Conservation (phyloP, 139 green algal species). For the Volvox africanus region DNA sequence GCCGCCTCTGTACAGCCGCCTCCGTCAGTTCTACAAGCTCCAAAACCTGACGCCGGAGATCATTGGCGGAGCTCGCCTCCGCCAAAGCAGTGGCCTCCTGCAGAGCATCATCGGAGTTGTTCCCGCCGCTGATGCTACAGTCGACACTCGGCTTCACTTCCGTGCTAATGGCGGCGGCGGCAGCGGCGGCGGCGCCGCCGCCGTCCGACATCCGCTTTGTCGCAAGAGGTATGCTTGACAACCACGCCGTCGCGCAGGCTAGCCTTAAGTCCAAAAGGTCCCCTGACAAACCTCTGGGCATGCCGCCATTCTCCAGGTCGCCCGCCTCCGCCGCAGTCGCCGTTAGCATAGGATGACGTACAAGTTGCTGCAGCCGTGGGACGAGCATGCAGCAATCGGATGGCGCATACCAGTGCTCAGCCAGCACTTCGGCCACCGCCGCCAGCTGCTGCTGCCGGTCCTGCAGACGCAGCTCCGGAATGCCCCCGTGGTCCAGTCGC, state of each 20-base stretch:
- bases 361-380: neutral
- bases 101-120: neutral
- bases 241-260: slow-evolving; percentile 5
- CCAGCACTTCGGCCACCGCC: slow-evolving; percentile 2
- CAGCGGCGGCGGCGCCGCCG: neutral
- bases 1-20: neutral
- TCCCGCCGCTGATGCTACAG: neutral
- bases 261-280: neutral
- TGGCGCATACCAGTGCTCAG: slow-evolving; percentile 2
- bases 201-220: neutral
- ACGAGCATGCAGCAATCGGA: neutral
- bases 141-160: neutral
- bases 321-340: neutral
- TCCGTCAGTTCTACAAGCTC: slow-evolving; percentile 5
- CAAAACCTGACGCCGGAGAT: neutral
- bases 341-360: neutral
- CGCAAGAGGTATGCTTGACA: neutral
- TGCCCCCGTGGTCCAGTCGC: neutral
- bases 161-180: neutral
- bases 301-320: too few species aligned
- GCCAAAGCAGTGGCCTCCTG: neutral
- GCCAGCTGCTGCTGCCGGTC: slow-evolving; percentile 26
- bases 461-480: neutral
- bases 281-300: neutral
- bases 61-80: neutral